Evolutionary conservation across 2,329 filamentous ascomycete genomes (phyloP).

Genomic region (Hypoxylon sp.): DNA sequence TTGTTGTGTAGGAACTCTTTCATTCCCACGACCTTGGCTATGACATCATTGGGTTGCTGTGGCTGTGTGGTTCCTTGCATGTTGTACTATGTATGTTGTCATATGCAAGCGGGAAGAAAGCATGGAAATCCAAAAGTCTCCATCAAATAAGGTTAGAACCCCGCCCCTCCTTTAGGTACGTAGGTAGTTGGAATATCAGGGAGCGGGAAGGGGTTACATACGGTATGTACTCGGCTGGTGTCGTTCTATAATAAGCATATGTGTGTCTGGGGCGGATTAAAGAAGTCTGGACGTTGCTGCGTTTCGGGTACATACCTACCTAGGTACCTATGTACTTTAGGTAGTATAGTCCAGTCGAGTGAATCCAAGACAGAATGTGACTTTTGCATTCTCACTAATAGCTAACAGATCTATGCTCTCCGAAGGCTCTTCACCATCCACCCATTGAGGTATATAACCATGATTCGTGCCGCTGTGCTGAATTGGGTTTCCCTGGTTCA

Average conservation of each 20-base stretch:
- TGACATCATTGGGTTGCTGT: conserved; percentile 39
- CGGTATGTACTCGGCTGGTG: background rate
- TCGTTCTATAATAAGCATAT: background rate
- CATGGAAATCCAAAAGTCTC: conserved; percentile 24
- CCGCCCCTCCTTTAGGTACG: conserved; percentile 6
- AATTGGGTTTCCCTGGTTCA: background rate
- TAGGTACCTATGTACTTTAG: too few species aligned
- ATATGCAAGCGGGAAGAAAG: conserved; percentile 7
- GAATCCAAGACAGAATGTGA: background rate
- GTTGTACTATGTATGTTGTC: too few species aligned
- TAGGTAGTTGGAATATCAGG: background rate
- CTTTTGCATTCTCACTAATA: background rate
- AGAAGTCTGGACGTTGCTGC: too few species aligned
- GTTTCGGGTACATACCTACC: too few species aligned
- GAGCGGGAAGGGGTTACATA: background rate
- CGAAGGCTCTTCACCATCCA: background rate
- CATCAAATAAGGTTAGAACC: conserved; percentile 41
- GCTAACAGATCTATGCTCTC: background rate
- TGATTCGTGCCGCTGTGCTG: background rate
- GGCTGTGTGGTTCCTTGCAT: conserved; percentile 41
- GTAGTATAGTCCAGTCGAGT: background rate
- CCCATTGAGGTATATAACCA: background rate
- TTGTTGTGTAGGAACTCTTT: conserved; percentile 19
- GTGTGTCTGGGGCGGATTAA: too few species aligned
- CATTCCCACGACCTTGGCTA: conserved; percentile 36